A percentile compares a stretch with the other conserved stretches of the same genome.
phyloP scores from a whole-genome alignment of 805 yeast genomes.

The Schwanniomyces vanrijiae region DNA sequence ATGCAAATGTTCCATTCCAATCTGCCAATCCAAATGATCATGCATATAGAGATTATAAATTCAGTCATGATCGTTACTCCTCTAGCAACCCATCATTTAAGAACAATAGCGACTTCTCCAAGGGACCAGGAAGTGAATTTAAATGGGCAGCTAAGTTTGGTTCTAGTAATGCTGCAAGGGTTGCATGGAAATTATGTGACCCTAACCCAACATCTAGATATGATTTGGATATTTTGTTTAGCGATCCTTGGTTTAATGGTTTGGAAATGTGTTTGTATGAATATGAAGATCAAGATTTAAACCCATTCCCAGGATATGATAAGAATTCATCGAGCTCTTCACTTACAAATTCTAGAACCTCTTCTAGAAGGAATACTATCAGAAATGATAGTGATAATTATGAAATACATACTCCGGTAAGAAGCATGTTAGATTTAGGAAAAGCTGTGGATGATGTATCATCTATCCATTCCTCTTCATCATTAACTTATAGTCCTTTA shows the following conservation, averaged over 20 bases:
- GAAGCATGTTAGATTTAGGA: slow-evolving; percentile 41
- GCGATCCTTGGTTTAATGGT: slow-evolving; percentile 62
- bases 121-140: slow-evolving; percentile 73
- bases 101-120: slow-evolving; percentile 39
- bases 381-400: slow-evolving; percentile 10
- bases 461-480: slow-evolving; percentile 25
- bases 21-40: slow-evolving; percentile 49
- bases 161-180: slow-evolving; percentile 61
- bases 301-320: slow-evolving; percentile 33
- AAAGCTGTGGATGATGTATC: slow-evolving; percentile 11
- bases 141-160: slow-evolving; percentile 64
- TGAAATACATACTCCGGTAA: slow-evolving; percentile 26
- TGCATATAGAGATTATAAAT: slow-evolving; percentile 54
- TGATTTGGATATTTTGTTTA: slow-evolving; percentile 50
- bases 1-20: slow-evolving; percentile 60
- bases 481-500: slow-evolving; percentile 21
- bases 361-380: slow-evolving; percentile 33
- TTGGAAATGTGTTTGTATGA: slow-evolving; percentile 64
- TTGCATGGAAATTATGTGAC: slow-evolving; percentile 73
- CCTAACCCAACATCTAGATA: slow-evolving; percentile 57
- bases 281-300: slow-evolving; percentile 37
- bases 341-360: slow-evolving; percentile 23
- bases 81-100: slow-evolving; percentile 50
- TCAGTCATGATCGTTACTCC: slow-evolving; percentile 43
- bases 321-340: slow-evolving; percentile 13